These are phyloP conservation scores for Leptomonas pyrrhocoris DNA, from an alignment of 208 protist genomes.

Conservation along the genomic window DNA sequence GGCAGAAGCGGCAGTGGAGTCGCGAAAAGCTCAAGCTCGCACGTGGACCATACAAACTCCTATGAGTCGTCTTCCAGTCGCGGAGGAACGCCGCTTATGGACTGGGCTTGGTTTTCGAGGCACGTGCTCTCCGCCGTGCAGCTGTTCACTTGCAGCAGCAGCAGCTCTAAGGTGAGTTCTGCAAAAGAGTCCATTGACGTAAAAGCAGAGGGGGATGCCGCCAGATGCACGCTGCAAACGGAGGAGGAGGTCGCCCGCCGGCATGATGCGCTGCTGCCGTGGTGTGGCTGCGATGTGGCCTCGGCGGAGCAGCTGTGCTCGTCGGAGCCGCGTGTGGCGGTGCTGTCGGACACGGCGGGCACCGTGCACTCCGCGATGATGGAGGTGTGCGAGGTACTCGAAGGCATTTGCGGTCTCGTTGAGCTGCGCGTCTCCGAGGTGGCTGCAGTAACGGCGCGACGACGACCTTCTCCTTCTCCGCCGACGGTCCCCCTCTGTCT, in stretches of 20 bases:
- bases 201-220: too few species aligned
- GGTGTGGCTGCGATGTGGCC: conserved; percentile 61
- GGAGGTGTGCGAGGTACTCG: conserved; percentile 30
- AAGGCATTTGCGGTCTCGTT: conserved; percentile 27
- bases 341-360: conserved; percentile 37
- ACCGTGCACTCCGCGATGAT: conserved; percentile 46
- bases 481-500: conserved; percentile 9
- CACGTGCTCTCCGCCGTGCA: conserved; percentile 26
- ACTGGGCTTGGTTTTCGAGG: conserved; percentile 34
- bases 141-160: not conserved
- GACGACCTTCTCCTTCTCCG: not conserved
- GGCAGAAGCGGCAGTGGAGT: not conserved
- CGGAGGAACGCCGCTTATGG: not conserved
- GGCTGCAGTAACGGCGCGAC: not conserved
- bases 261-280: conserved; percentile 52
- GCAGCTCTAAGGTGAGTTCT: not conserved
- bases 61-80: not conserved
- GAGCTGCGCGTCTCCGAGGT: conserved; percentile 16
- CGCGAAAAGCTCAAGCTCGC: not conserved
- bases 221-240: not conserved
- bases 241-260: conserved; percentile 9
- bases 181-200: not conserved
- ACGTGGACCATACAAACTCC: not conserved
- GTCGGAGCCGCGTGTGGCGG: conserved; percentile 34
- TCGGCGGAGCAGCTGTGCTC: conserved; percentile 42